Base-by-base conservation (phyloP, 2,329 filamentous ascomycete genomes). In the Ascocoryne sarcoides region DNA sequence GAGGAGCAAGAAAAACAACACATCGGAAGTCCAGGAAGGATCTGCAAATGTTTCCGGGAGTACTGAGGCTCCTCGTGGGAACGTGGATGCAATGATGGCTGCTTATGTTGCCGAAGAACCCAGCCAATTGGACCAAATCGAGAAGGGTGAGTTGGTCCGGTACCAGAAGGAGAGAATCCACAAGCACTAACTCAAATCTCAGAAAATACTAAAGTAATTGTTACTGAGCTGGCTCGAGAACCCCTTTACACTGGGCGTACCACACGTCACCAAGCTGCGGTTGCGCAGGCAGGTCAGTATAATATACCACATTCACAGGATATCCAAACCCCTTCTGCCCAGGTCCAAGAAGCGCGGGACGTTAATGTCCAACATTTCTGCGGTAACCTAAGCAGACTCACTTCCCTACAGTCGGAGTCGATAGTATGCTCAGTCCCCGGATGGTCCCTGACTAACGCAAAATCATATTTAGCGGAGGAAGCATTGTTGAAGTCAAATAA, bases 271-370 rank as follows among this genome's bases (percentile, higher is more conserved):
- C 53, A 57, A 50, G 34, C 49, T 17, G 53, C 53, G 19, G 48
- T 51, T 30, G 46, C 49, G 43, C 50, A 57, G 51, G 48, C 49
- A 58, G 55, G 56, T 58, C 53, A 57, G 56, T 59, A 51, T 52
- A 39, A 29, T 49, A 34, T 35, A 21, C 42, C 45, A 37, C 36
- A 46, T 44, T 43, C 45, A 17, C 34, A 44, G 21, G 32, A 20
- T 30, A 32, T 37, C 18, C 34, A 37, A 12, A 26, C 39, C 34
- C 30, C 31, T 21, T 42, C 42, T 30, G 36, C 41, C 10, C 37
- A 39, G 36, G 36, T 42, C 33, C 43, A 47, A 36, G 47, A 40
- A 37, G 29, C 41, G 14, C 40, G 39, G 5, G 35, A 39, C 16
- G 30, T 45, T 18, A 37, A 40, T 43, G 43, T 37, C 40, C 28